Percentiles rank a stretch among this genome's conserved stretches.
These are phyloP conservation scores for Kickxella alabastrina DNA, from an alignment of 192 early-diverging fungal species.

Conservation along the genomic window DNA sequence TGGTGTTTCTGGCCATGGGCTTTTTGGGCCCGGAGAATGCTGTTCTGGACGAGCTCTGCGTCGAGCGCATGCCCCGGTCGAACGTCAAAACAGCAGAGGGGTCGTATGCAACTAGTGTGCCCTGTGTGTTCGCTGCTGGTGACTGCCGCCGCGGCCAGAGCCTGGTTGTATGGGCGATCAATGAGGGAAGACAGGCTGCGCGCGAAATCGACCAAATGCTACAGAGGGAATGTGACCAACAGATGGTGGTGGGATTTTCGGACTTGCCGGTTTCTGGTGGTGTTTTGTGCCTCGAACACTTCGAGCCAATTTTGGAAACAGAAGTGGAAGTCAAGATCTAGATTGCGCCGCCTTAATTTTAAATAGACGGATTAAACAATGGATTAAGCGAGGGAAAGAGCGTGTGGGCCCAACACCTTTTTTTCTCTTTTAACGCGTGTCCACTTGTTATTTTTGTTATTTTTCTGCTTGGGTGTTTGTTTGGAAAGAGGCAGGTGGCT, in stretches of 20 bases:
- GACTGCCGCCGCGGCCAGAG: conserved; percentile 96
- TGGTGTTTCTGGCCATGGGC: conserved; percentile 94
- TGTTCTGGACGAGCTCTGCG: conserved; percentile 72
- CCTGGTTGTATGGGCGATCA: conserved; percentile 97
- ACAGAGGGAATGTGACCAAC: conserved; percentile 5
- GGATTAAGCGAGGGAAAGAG: no score
- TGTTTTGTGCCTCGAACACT: conserved; percentile 63
- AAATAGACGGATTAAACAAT: no score
- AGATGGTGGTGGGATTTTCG: conserved; percentile 65
- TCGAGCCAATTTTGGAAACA: no score
- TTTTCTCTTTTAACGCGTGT: neutral
- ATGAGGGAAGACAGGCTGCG: conserved; percentile 93
- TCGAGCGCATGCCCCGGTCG: conserved; percentile 71
- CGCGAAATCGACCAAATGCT: conserved; percentile 86
- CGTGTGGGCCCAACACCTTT: no score
- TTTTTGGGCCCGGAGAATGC: conserved; percentile 91
- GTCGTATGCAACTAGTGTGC: conserved; percentile 72
- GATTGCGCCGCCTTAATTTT: no score
- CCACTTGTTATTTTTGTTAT: conserved; percentile 1
- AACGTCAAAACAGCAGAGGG: conserved; percentile 79
- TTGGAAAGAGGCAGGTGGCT: no score
- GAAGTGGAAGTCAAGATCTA: no score
- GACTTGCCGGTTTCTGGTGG: conserved; percentile 87
- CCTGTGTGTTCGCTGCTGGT: conserved; percentile 91
- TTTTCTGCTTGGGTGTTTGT: neutral